Percentiles rank a stretch among this genome's conserved stretches.
Evolutionary conservation across 2,329 filamentous ascomycete species (phyloP).

Genomic region (Ophiostoma quercus): DNA sequence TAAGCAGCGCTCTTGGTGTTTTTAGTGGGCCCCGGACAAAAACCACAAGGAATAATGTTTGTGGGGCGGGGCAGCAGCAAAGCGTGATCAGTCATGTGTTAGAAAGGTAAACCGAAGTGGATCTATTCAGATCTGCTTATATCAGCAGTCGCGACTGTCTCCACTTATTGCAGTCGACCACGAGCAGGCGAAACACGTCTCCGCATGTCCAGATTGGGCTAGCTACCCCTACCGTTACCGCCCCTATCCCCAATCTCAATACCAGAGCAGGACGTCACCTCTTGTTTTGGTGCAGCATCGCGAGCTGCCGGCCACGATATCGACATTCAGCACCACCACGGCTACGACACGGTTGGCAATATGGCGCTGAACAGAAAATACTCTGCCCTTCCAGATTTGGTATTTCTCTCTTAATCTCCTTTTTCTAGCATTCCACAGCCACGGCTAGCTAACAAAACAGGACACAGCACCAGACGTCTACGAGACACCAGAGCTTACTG

Average conservation of each 20-base stretch:
- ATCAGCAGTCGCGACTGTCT: background rate
- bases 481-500: slow-evolving; percentile 88
- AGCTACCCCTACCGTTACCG: slow-evolving; percentile 9
- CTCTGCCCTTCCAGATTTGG: slow-evolving; percentile 72
- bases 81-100: background rate
- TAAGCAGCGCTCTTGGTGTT: slow-evolving; percentile 6
- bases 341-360: slow-evolving; percentile 8
- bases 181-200: slow-evolving; percentile 6
- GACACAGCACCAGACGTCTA: slow-evolving; percentile 93
- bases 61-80: slow-evolving; percentile 13
- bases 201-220: background rate
- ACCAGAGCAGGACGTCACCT: slow-evolving; percentile 8
- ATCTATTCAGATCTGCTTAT: background rate
- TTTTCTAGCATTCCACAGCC: background rate
- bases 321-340: background rate
- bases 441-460: slow-evolving; percentile 39
- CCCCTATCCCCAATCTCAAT: background rate
- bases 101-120: too few relatives aligned
- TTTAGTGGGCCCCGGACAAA: background rate
- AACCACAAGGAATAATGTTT: slow-evolving; percentile 19
- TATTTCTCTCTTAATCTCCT: slow-evolving; percentile 36
- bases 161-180: background rate
- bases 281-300: slow-evolving; percentile 10
- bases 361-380: slow-evolving; percentile 81
- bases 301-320: slow-evolving; percentile 5